A percentile compares a stretch with the other conserved stretches of the same genome.
Evolutionary conservation across 345 rosid genomes (phyloP).

Genomic region (Fremontodendron californicum): DNA sequence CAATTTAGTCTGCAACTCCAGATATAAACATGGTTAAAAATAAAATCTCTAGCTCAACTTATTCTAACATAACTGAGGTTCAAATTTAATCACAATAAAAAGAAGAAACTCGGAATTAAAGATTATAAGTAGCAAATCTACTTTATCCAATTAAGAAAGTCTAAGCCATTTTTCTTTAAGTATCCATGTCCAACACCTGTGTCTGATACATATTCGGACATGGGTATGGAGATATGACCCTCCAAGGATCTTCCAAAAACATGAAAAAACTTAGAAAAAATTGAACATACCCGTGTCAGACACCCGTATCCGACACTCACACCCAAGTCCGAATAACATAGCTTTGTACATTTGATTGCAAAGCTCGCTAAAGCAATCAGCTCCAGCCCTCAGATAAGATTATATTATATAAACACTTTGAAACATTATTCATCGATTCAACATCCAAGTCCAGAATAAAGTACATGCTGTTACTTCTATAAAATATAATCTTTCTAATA

Average conservation of each 20-base stretch:
- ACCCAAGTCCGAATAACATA: no score
- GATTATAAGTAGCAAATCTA: background rate
- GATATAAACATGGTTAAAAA: background rate
- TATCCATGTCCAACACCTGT: no score
- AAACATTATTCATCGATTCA: background rate
- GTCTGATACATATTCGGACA: no score
- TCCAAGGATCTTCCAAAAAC: no score
- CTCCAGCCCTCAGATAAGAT: background rate
- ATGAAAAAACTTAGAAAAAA: no score
- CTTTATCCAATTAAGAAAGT: background rate
- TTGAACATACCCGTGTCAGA: no score
- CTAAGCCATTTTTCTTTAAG: no score
- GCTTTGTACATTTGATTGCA: no score
- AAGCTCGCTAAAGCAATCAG: background rate
- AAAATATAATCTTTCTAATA: background rate
- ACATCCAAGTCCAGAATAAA: background rate
- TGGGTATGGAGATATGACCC: no score
- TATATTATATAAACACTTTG: background rate
- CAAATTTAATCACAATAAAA: background rate
- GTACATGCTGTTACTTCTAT: background rate
- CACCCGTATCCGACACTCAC: no score
- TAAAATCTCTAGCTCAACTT: background rate
- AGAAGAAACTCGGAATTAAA: background rate
- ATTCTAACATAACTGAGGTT: background rate
- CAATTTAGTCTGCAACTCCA: constrained; percentile 56